Evolutionary conservation across 1,284 basidiomycete species (phyloP).

Genomic region (Boletus semigastroideus): DNA sequence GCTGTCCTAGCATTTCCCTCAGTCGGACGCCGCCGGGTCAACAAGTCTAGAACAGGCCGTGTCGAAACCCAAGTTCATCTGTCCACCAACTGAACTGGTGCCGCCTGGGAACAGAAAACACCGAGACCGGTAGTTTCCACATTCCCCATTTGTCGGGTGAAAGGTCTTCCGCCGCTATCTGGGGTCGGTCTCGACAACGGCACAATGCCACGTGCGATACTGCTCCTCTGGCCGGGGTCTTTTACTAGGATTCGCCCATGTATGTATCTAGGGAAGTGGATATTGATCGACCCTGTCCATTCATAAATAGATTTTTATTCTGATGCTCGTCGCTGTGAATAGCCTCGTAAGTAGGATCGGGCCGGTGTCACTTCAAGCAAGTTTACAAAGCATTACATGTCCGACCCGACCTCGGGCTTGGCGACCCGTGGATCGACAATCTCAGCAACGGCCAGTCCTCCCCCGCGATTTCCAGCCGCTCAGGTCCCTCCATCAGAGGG

Average conservation of each 20-base stretch:
- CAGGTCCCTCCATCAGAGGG: not conserved
- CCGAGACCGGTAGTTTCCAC: constrained; percentile 1
- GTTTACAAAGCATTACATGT: not conserved
- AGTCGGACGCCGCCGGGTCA: not conserved
- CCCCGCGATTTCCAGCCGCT: no score
- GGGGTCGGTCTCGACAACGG: constrained; percentile 14
- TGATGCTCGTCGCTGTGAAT: not conserved
- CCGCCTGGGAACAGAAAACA: not conserved
- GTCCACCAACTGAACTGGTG: not conserved
- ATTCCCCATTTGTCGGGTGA: constrained; percentile 5
- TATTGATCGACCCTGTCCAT: not conserved
- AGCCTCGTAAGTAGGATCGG: no score
- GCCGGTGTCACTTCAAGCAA: fast-evolving
- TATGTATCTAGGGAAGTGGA: not conserved
- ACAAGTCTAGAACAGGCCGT: not conserved
- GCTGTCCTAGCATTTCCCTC: not conserved
- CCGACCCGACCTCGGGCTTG: not conserved
- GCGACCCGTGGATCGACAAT: constrained; percentile 11
- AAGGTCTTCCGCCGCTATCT: not conserved
- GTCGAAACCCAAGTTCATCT: no score
- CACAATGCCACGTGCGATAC: not conserved
- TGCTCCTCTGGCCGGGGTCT: constrained; percentile 1
- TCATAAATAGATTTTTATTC: not conserved
- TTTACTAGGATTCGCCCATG: not conserved
- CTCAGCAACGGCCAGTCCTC: constrained; percentile 6